phyloP scores from a whole-genome alignment of 1,284 basidiomycete genomes.

The Ceratobasidium sp. region DNA sequence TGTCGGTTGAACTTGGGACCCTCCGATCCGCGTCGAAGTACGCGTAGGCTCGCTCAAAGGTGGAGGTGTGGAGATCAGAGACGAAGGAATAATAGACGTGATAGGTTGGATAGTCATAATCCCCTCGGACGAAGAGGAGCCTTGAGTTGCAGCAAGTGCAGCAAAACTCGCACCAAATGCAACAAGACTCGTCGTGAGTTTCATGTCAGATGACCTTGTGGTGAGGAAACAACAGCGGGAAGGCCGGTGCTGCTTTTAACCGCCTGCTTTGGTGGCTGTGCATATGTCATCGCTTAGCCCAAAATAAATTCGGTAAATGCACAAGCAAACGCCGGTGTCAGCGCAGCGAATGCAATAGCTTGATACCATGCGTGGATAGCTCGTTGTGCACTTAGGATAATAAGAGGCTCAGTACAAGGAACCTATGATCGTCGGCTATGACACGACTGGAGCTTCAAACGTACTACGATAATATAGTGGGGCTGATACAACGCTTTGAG shows the following conservation, averaged over 20 bases:
- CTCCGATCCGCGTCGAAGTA: conserved; percentile 24
- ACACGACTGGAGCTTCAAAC: background rate
- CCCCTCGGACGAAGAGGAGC: background rate
- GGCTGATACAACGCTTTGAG: too few species aligned
- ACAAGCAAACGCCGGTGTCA: background rate
- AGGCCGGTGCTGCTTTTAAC: background rate
- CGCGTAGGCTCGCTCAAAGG: background rate
- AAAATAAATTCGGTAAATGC: background rate
- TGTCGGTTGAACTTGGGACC: conserved; percentile 15
- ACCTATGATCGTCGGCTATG: background rate
- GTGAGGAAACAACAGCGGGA: background rate
- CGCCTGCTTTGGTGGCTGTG: background rate
- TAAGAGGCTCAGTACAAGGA: background rate
- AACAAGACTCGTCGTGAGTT: background rate
- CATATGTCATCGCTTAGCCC: background rate
- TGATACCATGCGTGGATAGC: too few species aligned
- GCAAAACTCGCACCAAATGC: background rate
- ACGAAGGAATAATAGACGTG: conserved; percentile 34
- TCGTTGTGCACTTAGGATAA: too few species aligned
- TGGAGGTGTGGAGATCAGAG: background rate
- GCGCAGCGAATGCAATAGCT: too few species aligned
- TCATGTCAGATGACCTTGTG: conserved; percentile 2
- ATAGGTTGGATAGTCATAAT: conserved; percentile 32
- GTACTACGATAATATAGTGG: too few species aligned
- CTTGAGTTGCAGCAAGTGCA: background rate